These are phyloP conservation scores for Toxicodendron radicans DNA, from an alignment of 345 rosid species.

Conservation along the genomic window DNA sequence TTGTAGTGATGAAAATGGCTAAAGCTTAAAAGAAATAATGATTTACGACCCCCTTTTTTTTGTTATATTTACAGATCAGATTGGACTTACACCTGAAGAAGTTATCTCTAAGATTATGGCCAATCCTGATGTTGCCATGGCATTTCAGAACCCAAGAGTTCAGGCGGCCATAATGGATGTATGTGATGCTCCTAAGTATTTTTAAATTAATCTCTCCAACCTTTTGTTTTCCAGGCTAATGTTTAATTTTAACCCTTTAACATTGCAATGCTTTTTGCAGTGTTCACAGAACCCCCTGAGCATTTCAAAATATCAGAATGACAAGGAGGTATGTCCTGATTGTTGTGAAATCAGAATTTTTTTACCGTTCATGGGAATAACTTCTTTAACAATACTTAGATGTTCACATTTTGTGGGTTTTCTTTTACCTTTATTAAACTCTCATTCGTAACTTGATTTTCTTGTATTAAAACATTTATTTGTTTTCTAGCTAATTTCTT, in stretches of 20 bases:
- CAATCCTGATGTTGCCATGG: constrained; percentile 89
- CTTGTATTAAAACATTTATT: neutral
- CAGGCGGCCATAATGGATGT: constrained; percentile 97
- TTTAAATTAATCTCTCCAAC: neutral
- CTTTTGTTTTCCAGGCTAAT: neutral
- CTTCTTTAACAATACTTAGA: too few species aligned
- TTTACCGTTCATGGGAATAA: too few species aligned
- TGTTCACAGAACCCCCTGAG: constrained; percentile 91
- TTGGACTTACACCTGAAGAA: constrained; percentile 97
- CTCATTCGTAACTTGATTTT: neutral
- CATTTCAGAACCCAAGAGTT: constrained; percentile 94
- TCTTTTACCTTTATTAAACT: too few species aligned
- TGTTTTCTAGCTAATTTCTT: neutral
- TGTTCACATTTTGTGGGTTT: too few species aligned
- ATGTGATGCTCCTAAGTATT: constrained; percentile 21
- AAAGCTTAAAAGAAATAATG: neutral
- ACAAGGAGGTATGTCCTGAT: constrained; percentile 74
- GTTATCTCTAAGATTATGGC: constrained; percentile 90
- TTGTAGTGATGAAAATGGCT: too few species aligned
- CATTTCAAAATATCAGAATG: constrained; percentile 92
- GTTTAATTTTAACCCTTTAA: neutral
- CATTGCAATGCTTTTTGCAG: constrained; percentile 49
- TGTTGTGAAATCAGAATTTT: neutral
- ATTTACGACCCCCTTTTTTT: neutral
- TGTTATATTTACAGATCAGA: constrained; percentile 61